A percentile compares a stretch with the other conserved stretches of the same genome.
These are phyloP conservation scores for Hymenoscyphus occultus DNA, from an alignment of 2,329 filamentous ascomycete genomes.

Conservation along the genomic window DNA sequence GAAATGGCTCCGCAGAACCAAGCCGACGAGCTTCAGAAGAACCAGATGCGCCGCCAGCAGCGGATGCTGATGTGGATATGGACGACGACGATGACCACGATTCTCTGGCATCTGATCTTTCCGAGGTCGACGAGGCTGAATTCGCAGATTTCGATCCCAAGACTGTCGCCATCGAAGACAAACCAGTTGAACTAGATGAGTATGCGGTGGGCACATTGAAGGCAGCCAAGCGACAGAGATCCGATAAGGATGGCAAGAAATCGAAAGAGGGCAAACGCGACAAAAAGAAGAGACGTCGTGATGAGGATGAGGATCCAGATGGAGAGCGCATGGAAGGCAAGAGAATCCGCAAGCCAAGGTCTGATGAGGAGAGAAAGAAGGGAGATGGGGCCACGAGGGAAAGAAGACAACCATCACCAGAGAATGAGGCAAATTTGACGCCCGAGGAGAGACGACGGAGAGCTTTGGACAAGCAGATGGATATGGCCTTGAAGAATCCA, in stretches of 20 bases:
- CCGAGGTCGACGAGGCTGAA: constrained; percentile 67
- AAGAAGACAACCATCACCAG: constrained; percentile 55
- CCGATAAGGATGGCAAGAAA: constrained; percentile 65
- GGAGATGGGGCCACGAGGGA: constrained; percentile 35
- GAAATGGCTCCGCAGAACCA: constrained; percentile 22
- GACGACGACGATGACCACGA: constrained; percentile 30
- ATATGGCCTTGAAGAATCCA: constrained; percentile 81
- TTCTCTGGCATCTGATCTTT: constrained; percentile 50
- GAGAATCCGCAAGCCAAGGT: constrained; percentile 42
- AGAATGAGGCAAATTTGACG: constrained; percentile 74
- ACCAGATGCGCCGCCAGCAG: constrained; percentile 27
- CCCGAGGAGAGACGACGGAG: constrained; percentile 81
- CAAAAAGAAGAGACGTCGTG: constrained; percentile 63
- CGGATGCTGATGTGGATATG: constrained; percentile 34
- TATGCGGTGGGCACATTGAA: constrained; percentile 62
- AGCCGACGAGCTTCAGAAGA: constrained; percentile 27
- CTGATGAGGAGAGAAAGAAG: constrained; percentile 39
- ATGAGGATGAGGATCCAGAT: constrained; percentile 44
- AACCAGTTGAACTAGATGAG: constrained; percentile 65
- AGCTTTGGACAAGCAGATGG: constrained; percentile 82
- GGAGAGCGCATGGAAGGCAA: constrained; percentile 54
- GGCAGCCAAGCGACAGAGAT: constrained; percentile 62
- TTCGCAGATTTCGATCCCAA: constrained; percentile 68
- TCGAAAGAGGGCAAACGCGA: constrained; percentile 63
- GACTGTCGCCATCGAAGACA: constrained; percentile 60